Base-by-base conservation (phyloP, 106 monocot species). In the Chionographis japonica region DNA sequence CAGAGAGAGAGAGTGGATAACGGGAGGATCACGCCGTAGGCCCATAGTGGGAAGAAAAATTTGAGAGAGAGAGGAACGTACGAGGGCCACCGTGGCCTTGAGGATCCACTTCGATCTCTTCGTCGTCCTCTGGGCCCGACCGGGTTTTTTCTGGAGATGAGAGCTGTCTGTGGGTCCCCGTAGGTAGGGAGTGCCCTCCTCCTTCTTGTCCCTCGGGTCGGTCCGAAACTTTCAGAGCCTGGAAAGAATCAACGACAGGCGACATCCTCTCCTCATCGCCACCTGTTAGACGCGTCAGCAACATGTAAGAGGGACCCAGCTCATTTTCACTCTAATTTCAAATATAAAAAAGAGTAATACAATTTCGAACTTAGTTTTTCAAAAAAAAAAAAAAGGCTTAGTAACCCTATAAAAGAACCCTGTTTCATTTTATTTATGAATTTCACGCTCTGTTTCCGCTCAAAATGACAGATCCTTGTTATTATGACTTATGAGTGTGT, bases 31-130 rank as follows among this genome's bases (percentile, higher is more conserved):
- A 27, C 27, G 27, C 27, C 27, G 27, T 27, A 27, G 27, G 27
- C 27, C 27, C 27, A 0, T 27, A 27, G 27, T 27, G 27, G 27
- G 27, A 27, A 27, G 27, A 8, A 14, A 63, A 4, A 12, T 50
- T 6, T 4, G 27, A 27, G 27, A 27, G 27, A 27, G 27, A 27
- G 19, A 46, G 16, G 42, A 61, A 46, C 63, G 7, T 75, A 88
- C 77, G 46, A 5, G 83, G 67, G 3, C 61, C 66, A 6, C 76
- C 84, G 56, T 67, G 84, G 56, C 79, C 65, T 54, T 69, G 78
- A 1, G 65, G 27, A 1, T 27, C 27, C 27, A 65, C 57, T 52
- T 38, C 59, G 8, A 37, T 11, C 11, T 60, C 69, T 40, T 76
- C 67, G 2, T 77, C 82, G 35, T 72, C 79, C 67, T 75, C 81